Conservation (phyloP, 2,329 filamentous ascomycete species). For the Ilyonectria robusta region DNA sequence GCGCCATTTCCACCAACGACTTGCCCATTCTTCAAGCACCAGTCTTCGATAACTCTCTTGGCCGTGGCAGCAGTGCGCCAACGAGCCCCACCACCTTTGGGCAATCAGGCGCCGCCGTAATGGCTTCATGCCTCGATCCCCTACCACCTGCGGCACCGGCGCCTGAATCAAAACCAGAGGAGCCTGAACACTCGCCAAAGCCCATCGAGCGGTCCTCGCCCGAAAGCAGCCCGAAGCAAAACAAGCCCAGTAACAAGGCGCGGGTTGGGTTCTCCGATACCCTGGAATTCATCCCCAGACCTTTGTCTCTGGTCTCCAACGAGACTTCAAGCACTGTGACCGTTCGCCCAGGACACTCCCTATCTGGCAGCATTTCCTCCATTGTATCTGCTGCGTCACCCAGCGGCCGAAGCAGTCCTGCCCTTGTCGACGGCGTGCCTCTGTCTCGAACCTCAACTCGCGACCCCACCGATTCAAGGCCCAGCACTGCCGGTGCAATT, state of each 20-base stretch:
- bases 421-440: slow-evolving; percentile 34
- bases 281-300: slow-evolving; percentile 86
- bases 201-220: slow-evolving; percentile 14
- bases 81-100: slow-evolving; percentile 69
- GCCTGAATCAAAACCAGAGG: slow-evolving; percentile 14
- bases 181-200: slow-evolving; percentile 6
- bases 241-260: slow-evolving; percentile 64
- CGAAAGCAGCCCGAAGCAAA: slow-evolving; percentile 40
- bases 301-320: slow-evolving; percentile 86
- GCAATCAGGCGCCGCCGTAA: slow-evolving; percentile 39
- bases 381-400: slow-evolving; percentile 73
- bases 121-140: slow-evolving; percentile 37
- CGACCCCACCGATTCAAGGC: slow-evolving; percentile 66
- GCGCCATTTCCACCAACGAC: slow-evolving; percentile 87
- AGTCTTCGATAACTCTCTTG: slow-evolving; percentile 62
- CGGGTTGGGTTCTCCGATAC: slow-evolving; percentile 88
- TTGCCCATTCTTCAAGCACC: slow-evolving; percentile 77
- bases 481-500: slow-evolving; percentile 80
- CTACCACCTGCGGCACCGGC: slow-evolving; percentile 22
- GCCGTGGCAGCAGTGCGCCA: slow-evolving; percentile 74
- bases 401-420: slow-evolving; percentile 57
- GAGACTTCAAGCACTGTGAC: slow-evolving; percentile 86
- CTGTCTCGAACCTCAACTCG: slow-evolving; percentile 58
- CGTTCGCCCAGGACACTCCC: slow-evolving; percentile 77
- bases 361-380: slow-evolving; percentile 86